Percentiles rank a stretch among this genome's conserved stretches.
These are phyloP conservation scores for Amyloporia xantha DNA, from an alignment of 768 basidiomycete genomes.

Conservation along the genomic window DNA sequence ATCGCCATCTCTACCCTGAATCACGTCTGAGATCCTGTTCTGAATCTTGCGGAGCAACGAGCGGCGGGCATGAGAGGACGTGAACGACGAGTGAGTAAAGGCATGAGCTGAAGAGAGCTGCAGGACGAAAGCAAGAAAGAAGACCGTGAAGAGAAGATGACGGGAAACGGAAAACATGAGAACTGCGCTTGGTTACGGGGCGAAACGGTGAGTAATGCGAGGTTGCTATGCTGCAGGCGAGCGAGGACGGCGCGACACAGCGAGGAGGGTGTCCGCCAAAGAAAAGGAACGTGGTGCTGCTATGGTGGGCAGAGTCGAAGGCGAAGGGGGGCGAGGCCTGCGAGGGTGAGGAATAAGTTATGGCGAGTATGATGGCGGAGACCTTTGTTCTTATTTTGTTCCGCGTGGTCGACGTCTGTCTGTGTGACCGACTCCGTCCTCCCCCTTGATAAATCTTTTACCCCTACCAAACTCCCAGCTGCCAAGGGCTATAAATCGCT, in stretches of 20 bases:
- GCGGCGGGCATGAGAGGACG: conserved; percentile 29
- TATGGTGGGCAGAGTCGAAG: conserved; percentile 19
- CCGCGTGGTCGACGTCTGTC: neutral
- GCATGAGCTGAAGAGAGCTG: conserved; percentile 19
- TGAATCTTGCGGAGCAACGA: conserved; percentile 19
- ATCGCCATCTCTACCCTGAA: conserved; percentile 6
- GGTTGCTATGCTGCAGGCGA: conserved; percentile 25
- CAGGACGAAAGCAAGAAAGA: conserved; percentile 22
- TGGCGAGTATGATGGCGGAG: neutral
- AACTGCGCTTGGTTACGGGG: conserved; percentile 17
- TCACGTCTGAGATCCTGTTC: conserved; percentile 16
- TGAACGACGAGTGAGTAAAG: conserved; percentile 32
- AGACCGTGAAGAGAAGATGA: conserved; percentile 6
- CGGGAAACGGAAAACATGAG: conserved; percentile 7
- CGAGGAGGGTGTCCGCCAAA: conserved; percentile 21
- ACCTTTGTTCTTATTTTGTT: conserved; percentile 8
- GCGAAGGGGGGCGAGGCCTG: conserved; percentile 1
- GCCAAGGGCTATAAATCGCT: too few relatives aligned
- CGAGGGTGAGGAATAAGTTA: conserved; percentile 14
- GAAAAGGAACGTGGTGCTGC: conserved; percentile 37
- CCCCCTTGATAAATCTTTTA: too few relatives aligned
- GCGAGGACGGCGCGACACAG: conserved; percentile 27
- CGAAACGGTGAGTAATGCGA: conserved; percentile 20
- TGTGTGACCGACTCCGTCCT: too few relatives aligned
- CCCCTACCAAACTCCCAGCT: too few relatives aligned